Evolutionary conservation across 1,284 basidiomycete genomes (phyloP).

Genomic region (Boletus sp.): DNA sequence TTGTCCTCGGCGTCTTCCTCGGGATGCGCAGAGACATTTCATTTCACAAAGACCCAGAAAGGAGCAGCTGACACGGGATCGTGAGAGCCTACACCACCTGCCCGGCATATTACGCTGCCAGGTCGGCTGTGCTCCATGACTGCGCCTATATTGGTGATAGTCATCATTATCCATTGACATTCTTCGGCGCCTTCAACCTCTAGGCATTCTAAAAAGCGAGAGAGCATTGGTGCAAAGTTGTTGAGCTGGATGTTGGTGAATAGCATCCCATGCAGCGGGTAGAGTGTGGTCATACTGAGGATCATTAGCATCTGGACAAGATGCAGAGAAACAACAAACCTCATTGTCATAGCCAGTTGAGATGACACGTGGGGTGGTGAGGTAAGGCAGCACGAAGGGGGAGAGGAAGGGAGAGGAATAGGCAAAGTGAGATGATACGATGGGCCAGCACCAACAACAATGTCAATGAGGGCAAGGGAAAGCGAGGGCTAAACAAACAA

Average conservation of each 20-base stretch:
- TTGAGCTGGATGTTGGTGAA: conserved; percentile 95
- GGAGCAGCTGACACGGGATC: conserved; percentile 41
- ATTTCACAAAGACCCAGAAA: conserved; percentile 52
- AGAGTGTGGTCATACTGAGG: conserved; percentile 82
- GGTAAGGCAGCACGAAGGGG: too few relatives aligned
- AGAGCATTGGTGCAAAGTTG: conserved; percentile 81
- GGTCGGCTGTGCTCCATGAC: conserved; percentile 90
- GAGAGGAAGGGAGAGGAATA: too few relatives aligned
- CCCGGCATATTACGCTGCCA: conserved; percentile 65
- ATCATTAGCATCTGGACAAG: too few relatives aligned
- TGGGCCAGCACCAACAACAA: too few relatives aligned
- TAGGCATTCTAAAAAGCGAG: conserved; percentile 85
- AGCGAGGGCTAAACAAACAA: too few relatives aligned
- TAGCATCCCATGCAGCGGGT: conserved; percentile 95
- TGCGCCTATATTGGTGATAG: conserved; percentile 78
- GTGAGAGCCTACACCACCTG: conserved; percentile 47
- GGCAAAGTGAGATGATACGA: too few relatives aligned
- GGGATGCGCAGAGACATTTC: conserved; percentile 29
- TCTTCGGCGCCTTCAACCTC: conserved; percentile 81
- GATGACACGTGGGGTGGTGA: too few relatives aligned
- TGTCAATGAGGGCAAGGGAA: too few relatives aligned
- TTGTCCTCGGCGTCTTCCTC: conserved; percentile 53
- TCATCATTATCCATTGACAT: conserved; percentile 97
- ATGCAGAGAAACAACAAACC: too few relatives aligned
- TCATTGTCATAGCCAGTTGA: too few relatives aligned